Percentiles rank a stretch among this genome's conserved stretches.
Evolutionary conservation across 225 moss, liverwort and hornwort genomes (phyloP).

Genomic region (Sphagnum contortum): DNA sequence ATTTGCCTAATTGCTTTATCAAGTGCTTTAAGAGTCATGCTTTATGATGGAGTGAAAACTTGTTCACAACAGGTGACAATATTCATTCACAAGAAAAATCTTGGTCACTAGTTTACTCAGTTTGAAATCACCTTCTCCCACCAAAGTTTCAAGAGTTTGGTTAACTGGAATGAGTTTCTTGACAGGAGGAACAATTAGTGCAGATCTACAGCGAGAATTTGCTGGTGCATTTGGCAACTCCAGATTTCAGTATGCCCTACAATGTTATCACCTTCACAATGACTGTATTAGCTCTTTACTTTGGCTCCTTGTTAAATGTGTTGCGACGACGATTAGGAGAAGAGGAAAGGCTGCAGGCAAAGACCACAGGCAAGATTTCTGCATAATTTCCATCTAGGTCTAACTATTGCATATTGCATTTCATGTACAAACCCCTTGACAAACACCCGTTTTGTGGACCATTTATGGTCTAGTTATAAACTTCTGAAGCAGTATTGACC

Average conservation of each 20-base stretch:
- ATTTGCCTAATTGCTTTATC: no score
- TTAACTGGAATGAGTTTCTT: not conserved
- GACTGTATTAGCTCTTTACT: conserved; percentile 90
- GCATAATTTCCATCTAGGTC: not conserved
- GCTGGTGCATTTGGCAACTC: conserved; percentile 74
- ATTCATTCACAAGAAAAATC: no score
- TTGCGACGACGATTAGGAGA: conserved; percentile 68
- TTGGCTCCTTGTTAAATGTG: conserved; percentile 83
- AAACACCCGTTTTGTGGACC: not conserved
- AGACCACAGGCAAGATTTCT: conserved; percentile 13
- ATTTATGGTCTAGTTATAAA: no score
- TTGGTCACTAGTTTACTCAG: no score
- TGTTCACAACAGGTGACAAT: no score
- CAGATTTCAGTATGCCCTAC: conserved; percentile 98
- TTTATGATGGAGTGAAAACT: no score
- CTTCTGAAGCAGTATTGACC: not conserved
- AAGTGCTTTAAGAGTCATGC: no score
- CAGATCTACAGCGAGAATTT: conserved; percentile 71
- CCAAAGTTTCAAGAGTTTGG: no score
- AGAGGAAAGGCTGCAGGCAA: conserved; percentile 30
- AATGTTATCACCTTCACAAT: conserved; percentile 97
- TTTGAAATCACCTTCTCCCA: no score
- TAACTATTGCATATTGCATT: not conserved
- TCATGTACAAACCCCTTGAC: not conserved
- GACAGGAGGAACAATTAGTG: conserved; percentile 13